Conservation (phyloP, 345 rosid species). For the Hypericum androsaemum region DNA sequence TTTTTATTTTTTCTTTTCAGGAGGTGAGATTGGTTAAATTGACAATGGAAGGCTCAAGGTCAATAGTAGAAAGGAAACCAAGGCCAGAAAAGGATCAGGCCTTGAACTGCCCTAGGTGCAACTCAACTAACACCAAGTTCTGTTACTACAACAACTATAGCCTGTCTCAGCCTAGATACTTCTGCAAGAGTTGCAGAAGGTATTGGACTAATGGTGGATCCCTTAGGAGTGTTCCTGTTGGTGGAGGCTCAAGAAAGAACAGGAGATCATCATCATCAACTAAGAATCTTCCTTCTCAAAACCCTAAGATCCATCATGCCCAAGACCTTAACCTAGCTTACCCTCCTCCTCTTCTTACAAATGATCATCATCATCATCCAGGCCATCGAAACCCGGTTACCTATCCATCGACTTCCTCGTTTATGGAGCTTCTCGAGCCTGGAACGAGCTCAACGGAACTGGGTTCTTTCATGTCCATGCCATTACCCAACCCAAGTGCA, state of each 20-base stretch:
- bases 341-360: slow-evolving; percentile 2
- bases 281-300: slow-evolving; percentile 24
- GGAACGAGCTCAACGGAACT: slow-evolving; percentile 18
- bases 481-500: slow-evolving; percentile 16
- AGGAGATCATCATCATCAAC: slow-evolving; percentile 17
- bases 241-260: slow-evolving; percentile 54
- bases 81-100: slow-evolving; percentile 35
- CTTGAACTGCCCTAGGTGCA: slow-evolving; percentile 51
- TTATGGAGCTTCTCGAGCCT: slow-evolving; percentile 23
- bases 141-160: slow-evolving; percentile 59
- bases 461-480: slow-evolving; percentile 22
- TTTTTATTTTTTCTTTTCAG: slow-evolving; percentile 19
- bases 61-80: slow-evolving; percentile 20
- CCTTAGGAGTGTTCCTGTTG: slow-evolving; percentile 50
- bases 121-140: slow-evolving; percentile 41
- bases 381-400: slow-evolving; percentile 20
- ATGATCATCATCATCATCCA: slow-evolving; percentile 7
- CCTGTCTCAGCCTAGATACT: slow-evolving; percentile 49
- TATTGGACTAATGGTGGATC: slow-evolving; percentile 60
- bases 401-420: slow-evolving; percentile 4
- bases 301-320: slow-evolving; percentile 30
- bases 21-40: slow-evolving; percentile 23
- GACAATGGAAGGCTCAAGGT: slow-evolving; percentile 28
- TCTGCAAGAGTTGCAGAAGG: slow-evolving; percentile 51
- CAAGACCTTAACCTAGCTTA: slow-evolving; percentile 36